Evolutionary conservation across 2,329 filamentous ascomycete species (phyloP).

Genomic region (Alternaria longipes): DNA sequence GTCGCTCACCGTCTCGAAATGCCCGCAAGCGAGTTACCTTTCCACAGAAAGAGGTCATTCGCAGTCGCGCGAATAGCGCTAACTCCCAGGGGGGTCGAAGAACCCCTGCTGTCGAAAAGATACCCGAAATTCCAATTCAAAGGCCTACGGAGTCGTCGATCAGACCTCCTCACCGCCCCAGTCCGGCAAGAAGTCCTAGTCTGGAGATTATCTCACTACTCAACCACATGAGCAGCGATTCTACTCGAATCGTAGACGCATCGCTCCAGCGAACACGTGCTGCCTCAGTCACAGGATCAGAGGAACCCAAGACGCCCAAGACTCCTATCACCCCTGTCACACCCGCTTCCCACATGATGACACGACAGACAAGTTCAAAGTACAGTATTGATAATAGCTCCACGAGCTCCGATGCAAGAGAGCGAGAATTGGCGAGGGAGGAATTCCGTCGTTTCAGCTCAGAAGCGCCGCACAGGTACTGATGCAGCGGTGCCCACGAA

Average conservation of each 20-base stretch:
- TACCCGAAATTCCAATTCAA: conserved; percentile 3
- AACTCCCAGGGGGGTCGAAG: neutral
- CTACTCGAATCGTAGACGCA: conserved; percentile 24
- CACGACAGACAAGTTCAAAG: conserved; percentile 3
- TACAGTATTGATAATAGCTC: conserved; percentile 17
- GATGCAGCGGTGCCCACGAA: neutral
- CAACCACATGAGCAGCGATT: conserved; percentile 18
- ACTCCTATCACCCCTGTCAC: neutral
- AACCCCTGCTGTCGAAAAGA: conserved; percentile 4
- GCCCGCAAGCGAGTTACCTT: conserved; percentile 11
- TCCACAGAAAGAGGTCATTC: conserved; percentile 8
- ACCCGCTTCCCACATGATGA: neutral
- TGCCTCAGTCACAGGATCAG: neutral
- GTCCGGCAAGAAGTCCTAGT: conserved; percentile 14
- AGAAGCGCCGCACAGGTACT: conserved; percentile 20
- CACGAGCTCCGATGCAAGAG: conserved; percentile 22
- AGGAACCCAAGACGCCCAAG: neutral
- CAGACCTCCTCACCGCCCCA: conserved; percentile 6
- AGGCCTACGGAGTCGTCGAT: neutral
- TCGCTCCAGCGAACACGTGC: conserved; percentile 18
- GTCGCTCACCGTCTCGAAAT: neutral
- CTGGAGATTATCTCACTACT: conserved; percentile 31
- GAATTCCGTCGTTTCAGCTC: conserved; percentile 35
- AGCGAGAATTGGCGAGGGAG: conserved; percentile 23
- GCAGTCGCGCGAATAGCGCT: conserved; percentile 8